Base-by-base conservation (phyloP, 495 filamentous ascomycete genomes). In the Trichoderma orchidacearum region DNA sequence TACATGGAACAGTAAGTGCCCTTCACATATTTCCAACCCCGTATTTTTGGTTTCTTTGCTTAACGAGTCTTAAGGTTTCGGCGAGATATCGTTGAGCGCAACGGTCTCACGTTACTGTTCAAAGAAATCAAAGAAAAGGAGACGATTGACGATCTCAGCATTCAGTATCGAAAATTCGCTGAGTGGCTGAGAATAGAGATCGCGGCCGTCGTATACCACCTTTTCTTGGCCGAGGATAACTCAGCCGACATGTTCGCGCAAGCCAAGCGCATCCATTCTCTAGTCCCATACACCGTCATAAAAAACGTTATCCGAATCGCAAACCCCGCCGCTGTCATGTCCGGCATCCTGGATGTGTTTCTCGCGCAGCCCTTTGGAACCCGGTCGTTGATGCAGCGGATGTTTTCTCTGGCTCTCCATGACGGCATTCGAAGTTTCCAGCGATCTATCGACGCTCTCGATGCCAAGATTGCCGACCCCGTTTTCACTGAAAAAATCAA, bases 141-240 rank as follows among this genome's bases (percentile, higher is more conserved):
- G 36, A 87, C 77, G 15, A 89, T 98, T 51, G 79, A 81, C 59
- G 90, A 97, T 60, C 78, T 98, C 23, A 91, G 86, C 62, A 80
- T 93, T 28, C 90, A 97, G 66, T 98, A 97, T 67, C 86, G 93
- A 63, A 97, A 97, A 64, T 98, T 98, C 64, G 92, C 92, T 28
- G 93, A 98, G 69, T 98, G 93, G 93, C 75, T 97, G 51, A 85
- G 94, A 28, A 98, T 98, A 63, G 93, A 98, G 70, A 85, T 98
- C 38, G 93, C 93, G 6, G 93, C 93, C 23, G 96, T 93, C 13
- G 81, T 98, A 32, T 98, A 98, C 67, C 93, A 98, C 68, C 74
- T 98, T 30, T 98, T 98, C 78, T 79, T 98, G 36, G 93, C 93
- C 32, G 93, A 98, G 67, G 93, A 98, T 65, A 98, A 98, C 68